Conservation (phyloP, 2,329 filamentous ascomycete genomes). For the Achaetomium macrosporum region DNA sequence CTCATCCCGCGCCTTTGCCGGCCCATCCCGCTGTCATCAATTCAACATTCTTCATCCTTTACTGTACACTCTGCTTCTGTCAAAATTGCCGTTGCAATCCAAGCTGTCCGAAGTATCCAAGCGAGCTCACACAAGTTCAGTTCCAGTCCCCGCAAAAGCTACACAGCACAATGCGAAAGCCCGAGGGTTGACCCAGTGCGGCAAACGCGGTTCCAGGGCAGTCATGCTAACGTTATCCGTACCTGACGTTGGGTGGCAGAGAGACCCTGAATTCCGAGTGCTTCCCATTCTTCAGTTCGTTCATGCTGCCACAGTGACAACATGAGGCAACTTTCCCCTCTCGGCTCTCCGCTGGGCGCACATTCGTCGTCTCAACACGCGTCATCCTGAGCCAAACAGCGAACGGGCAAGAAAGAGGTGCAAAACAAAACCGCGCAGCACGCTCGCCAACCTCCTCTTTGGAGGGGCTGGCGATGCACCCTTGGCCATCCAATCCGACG, state of each 20-base stretch:
- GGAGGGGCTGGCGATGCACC: conserved; percentile 16
- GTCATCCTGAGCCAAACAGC: conserved; percentile 9
- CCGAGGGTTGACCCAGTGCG: no score
- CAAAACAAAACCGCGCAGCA: conserved; percentile 8
- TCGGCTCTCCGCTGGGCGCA: not conserved
- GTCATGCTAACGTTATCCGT: conserved; percentile 1
- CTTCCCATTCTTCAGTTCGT: not conserved
- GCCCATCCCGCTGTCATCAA: conserved; percentile 7
- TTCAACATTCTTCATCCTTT: no score
- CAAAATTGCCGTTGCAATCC: no score
- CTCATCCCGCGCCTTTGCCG: conserved; percentile 4
- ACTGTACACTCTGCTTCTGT: no score
- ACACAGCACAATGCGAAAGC: not conserved
- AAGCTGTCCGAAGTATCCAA: no score
- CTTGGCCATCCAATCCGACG: conserved; percentile 27
- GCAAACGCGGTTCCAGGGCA: not conserved
- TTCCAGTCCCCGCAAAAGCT: not conserved
- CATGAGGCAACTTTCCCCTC: not conserved
- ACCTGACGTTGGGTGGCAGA: no score
- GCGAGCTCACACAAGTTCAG: no score
- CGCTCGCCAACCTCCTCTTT: not conserved
- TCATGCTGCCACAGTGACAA: not conserved
- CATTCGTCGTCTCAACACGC: conserved; percentile 6
- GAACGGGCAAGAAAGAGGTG: not conserved
- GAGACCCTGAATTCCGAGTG: not conserved